Base-by-base conservation (phyloP, 371 early-diverging fungal genomes). In the Zancudomyces culisetae region DNA sequence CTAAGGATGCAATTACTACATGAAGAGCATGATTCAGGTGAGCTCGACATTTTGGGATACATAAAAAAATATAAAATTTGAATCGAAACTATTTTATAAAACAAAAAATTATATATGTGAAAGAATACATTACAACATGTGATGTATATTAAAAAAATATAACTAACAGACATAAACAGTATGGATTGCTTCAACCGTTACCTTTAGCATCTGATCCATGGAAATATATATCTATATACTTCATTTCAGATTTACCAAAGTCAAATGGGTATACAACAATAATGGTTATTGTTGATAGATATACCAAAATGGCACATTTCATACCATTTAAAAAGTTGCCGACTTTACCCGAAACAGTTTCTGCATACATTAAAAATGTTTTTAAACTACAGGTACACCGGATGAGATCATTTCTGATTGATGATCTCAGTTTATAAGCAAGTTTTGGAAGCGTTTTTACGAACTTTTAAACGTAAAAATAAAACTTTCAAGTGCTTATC, bases 41-140 rank as follows among this genome's bases (percentile, higher is more conserved):
- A 10, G 61, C 71, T 2, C 71, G 76, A 15, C 75, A 79, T 48
- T 65, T 66, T 45, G 76, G 74, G 2, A 51, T 43, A 20, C 57
- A 58, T 2, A 71, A 66, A 50, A 69, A 58, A 2, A 19, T 54
- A 26, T 59, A 64, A 42, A 40, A 57, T 12, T 22, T 69, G 19
- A 27, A 45, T 6, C 39, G 61, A 8, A 51, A 67, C 23, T 75
- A 60, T 49, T 66, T 56, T 43, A 76, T 75, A 70, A 63, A 69
- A 6, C 41, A 55, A 1, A 58, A 76, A 45, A 43, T 62, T 0
- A 47, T 53, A 30, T 60, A 54, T 35, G 54, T 71, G 15, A 55
- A 61, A 1, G 2, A 50, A 0, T 75, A 69, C 58, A 54, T 74
- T 0, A 3, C 19, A 3, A 57, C 60, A 12, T 77, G 74, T 54